phyloP scores from a whole-genome alignment of 148 eudicot species.

The Heliosperma pusillum region DNA sequence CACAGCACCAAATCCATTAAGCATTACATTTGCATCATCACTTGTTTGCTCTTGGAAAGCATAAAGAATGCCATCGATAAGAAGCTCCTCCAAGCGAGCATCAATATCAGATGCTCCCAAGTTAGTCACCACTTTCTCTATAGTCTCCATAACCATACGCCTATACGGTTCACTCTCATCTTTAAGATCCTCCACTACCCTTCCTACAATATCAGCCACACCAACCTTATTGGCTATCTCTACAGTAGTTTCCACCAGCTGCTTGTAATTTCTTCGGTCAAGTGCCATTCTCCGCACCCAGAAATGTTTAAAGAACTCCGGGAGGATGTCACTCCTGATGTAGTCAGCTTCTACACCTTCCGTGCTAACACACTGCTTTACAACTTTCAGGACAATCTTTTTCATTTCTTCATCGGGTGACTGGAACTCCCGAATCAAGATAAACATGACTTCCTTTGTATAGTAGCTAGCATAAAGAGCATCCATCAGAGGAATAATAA shows the following conservation, averaged over 20 bases:
- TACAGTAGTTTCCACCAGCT: constrained; percentile 90
- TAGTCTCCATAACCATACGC: constrained; percentile 98
- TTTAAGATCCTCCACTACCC: constrained; percentile 91
- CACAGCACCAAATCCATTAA: constrained; percentile 96
- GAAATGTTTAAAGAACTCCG: constrained; percentile 83
- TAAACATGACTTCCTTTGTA: constrained; percentile 92
- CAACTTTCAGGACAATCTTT: constrained; percentile 94
- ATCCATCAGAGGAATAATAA: constrained; percentile 94
- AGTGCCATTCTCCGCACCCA: constrained; percentile 99
- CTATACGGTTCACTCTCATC: constrained; percentile 97
- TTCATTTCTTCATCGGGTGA: constrained; percentile 99
- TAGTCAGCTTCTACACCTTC: constrained; percentile 97
- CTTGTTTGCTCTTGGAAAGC: constrained; percentile 98
- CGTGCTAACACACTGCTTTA: constrained; percentile 96
- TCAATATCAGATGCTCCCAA: constrained; percentile 93
- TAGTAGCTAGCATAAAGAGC: constrained; percentile 96
- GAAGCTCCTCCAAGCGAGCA: constrained; percentile 89
- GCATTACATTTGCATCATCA: constrained; percentile 99
- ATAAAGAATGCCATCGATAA: constrained; percentile 91
- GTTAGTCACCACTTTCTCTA: constrained; percentile 90
- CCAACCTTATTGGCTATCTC: constrained; percentile 97
- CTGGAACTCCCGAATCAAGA: constrained; percentile 90
- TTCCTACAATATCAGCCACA: constrained; percentile 91
- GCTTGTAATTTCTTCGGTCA: constrained; percentile 89
- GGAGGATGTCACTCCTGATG: constrained; percentile 82